Conservation (phyloP, 2,329 filamentous ascomycete genomes). For the Calonectria fujianensis region DNA sequence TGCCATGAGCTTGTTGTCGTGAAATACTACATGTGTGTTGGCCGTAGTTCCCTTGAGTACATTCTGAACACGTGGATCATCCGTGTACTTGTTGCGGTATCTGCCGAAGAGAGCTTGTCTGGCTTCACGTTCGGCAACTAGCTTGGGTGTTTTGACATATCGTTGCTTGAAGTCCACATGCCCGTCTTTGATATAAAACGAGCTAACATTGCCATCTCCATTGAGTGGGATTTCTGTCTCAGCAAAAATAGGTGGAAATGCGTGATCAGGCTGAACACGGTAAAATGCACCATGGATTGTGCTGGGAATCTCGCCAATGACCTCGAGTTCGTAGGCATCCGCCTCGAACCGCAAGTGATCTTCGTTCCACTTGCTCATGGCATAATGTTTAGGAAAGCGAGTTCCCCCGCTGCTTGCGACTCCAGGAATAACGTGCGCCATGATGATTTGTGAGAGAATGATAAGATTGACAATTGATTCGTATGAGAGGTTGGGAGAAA, state of each 20-base stretch:
- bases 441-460: neutral
- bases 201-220: constrained; percentile 32
- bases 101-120: constrained; percentile 18
- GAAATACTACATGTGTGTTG: neutral
- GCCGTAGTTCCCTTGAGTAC: neutral
- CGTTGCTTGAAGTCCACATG: constrained; percentile 34
- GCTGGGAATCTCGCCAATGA: constrained; percentile 22
- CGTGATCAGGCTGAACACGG: constrained; percentile 31
- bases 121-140: constrained; percentile 23
- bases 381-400: constrained; percentile 6
- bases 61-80: constrained; percentile 28
- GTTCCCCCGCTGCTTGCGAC: constrained; percentile 1
- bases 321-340: constrained; percentile 16
- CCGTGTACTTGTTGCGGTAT: constrained; percentile 34
- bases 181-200: constrained; percentile 27
- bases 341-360: constrained; percentile 31
- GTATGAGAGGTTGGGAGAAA: neutral
- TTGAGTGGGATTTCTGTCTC: constrained; percentile 30
- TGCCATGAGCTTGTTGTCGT: neutral
- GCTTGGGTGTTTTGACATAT: constrained; percentile 32
- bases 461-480: neutral
- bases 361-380: constrained; percentile 9
- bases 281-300: constrained; percentile 35
- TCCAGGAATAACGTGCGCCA: constrained; percentile 8
- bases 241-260: constrained; percentile 27